Evolutionary conservation across 345 rosid genomes (phyloP), one percentile per base, ranked within the genome.

Genomic region (Rhizophora apiculata): DNA sequence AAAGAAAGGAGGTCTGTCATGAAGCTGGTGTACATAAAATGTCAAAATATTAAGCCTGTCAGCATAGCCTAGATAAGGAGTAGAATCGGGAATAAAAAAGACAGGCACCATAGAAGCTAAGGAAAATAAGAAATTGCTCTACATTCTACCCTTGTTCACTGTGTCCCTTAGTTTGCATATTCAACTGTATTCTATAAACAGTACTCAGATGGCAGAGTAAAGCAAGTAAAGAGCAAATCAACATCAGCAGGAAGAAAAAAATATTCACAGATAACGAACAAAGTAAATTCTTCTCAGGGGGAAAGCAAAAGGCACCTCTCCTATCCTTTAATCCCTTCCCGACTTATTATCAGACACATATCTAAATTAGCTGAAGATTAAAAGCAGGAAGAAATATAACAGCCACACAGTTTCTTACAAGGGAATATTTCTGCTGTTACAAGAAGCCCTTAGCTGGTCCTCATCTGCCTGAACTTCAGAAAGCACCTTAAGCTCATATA

Each of bases 381-480:
- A 20, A 2, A 8, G 32, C 6, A 15, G 22, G 29, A 43, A 26
- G 2, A 6, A 32, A 18, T 8, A 9, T 21, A 11, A n/a, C 67
- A 32, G 11, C 20, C 4, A 29, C 6, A 27, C 6, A 52, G 19
- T 72, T 64, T 24, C 32, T 71, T 63, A 84, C 88, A 82, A 22
- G 13, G 51, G 13, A 55, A 63, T 18, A 30, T 64, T 62, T 57
- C 70, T 18, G 46, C 60, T 48, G 72, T 32, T 68, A 68, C 73
- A 74, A 39, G 78, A 72, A 54, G 72, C 75, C 60, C 69, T 57
- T 48, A 77, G 70, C 30, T 74, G 81, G 37, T 60, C 77, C 59
- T 82, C 84, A 75, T 82, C 79, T 39, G 76, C 73, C 73, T 82
- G 86, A 64, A 70, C 62, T 74, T 82, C 85, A 57, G 90, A 82